phyloP scores from a whole-genome alignment of 306 rosid genomes.

The Casuarina glauca region DNA sequence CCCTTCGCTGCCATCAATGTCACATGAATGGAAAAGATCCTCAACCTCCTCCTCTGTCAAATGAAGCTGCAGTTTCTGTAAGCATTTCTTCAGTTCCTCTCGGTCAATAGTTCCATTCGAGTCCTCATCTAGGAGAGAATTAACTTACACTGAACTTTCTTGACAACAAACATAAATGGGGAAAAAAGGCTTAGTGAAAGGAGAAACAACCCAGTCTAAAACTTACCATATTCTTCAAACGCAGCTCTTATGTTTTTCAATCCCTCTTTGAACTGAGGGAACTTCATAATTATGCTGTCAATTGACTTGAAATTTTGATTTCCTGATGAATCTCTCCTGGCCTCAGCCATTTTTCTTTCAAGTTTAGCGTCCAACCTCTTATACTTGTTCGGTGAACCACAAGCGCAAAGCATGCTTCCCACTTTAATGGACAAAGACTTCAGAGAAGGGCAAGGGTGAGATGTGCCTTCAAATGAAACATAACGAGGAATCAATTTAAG shows the following conservation, averaged over 20 bases:
- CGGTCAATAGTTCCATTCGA: constrained; percentile 74
- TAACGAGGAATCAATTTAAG: constrained; percentile 17
- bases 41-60: constrained; percentile 61
- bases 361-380: constrained; percentile 69
- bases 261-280: constrained; percentile 70
- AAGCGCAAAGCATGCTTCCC: constrained; percentile 55
- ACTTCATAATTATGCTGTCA: constrained; percentile 66
- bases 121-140: constrained; percentile 62
- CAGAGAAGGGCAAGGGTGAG: constrained; percentile 31
- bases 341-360: constrained; percentile 61
- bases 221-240: constrained; percentile 82
- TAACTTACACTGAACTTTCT: constrained; percentile 19
- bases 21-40: constrained; percentile 78
- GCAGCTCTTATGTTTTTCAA: constrained; percentile 58
- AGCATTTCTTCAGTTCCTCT: constrained; percentile 61
- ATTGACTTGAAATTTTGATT: constrained; percentile 58
- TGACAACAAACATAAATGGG: constrained; percentile 4
- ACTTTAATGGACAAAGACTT: constrained; percentile 46
- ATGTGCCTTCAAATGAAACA: constrained; percentile 46
- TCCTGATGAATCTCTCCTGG: constrained; percentile 47
- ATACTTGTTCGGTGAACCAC: constrained; percentile 41
- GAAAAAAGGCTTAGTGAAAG: not conserved
- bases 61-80: constrained; percentile 60
- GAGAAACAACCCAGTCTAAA: constrained; percentile 7
- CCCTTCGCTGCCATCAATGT: constrained; percentile 78